Base-by-base conservation (phyloP, 2,329 filamentous ascomycete genomes). In the Xylaria sp. region DNA sequence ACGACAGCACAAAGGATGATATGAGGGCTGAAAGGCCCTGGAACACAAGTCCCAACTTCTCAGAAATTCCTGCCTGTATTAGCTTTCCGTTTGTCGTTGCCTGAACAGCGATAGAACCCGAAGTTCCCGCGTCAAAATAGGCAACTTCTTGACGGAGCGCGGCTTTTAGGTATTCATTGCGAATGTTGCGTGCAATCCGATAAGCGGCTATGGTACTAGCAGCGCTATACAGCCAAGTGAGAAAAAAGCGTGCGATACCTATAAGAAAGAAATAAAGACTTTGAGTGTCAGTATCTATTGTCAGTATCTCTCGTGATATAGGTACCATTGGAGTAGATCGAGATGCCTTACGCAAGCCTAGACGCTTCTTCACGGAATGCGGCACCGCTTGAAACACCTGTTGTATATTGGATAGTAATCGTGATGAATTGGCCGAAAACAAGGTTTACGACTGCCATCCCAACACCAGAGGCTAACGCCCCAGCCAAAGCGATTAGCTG, bases 381-480 rank as follows among this genome's bases (percentile, higher is more conserved):
- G 3, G 20, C 26, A 17, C 23, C 48, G 10, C 13, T 31, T 2
- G 48, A 23, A 26, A 51, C 48, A 31, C 48, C 48, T 23, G 48
- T 51, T 10, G 48, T 51, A 31, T 51, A 51, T 15, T 31, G 11
- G 48, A 51, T 26, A 1, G 48, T 51, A 11, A 51, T 31, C 10
- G 48, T 51, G 23, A 51, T 51, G 48, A 31, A 51, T 51, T 51
- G 23, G 7, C 48, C 48, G 48, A 51, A 51, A 51, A 51, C 23
- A 31, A 51, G 48, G 17, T 51, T 51, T 11, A 51, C 48, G 26
- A 51, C 23, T 17, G 48, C 23, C 48, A 51, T 51, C 23, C 23
- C 23, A 15, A 31, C 48, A 23, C 48, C 28, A 53, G 49, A 53
- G 49, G 49, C 49, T 7, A 36, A 33, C 6, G 49, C 49, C 20